phyloP scores from a whole-genome alignment of 2,329 filamentous ascomycete genomes.

The Coniella vitis region DNA sequence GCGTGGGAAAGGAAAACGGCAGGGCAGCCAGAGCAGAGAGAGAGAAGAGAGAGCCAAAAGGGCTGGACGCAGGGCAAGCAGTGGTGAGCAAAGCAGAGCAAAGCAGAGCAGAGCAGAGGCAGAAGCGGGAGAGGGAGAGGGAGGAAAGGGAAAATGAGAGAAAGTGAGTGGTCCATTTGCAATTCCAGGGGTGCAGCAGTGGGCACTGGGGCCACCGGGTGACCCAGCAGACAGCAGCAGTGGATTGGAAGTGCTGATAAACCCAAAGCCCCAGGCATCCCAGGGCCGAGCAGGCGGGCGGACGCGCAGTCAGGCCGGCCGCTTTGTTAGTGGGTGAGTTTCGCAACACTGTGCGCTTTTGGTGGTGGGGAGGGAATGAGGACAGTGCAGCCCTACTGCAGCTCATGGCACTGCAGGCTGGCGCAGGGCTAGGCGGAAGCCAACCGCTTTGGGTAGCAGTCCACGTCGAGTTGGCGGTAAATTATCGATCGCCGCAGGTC shows the following conservation, averaged over 20 bases:
- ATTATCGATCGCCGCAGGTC: slow-evolving; percentile 12
- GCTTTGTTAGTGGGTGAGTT: background rate
- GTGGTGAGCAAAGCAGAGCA: slow-evolving; percentile 7
- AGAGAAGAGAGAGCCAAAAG: background rate
- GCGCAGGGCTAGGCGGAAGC: slow-evolving; percentile 8
- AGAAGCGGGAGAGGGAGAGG: background rate
- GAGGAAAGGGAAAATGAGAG: background rate
- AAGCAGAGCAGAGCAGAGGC: background rate
- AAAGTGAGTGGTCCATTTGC: background rate
- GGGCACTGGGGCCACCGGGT: background rate
- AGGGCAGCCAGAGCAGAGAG: background rate
- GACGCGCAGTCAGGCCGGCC: background rate
- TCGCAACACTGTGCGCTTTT: no score
- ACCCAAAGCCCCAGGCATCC: background rate
- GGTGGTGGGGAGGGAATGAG: no score
- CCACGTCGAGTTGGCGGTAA: slow-evolving; percentile 11
- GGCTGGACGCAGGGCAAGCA: background rate
- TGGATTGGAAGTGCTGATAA: background rate
- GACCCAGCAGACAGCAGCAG: background rate
- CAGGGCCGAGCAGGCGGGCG: background rate
- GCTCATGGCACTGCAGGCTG: no score
- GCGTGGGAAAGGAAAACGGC: slow-evolving; percentile 14
- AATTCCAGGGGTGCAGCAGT: slow-evolving; percentile 11
- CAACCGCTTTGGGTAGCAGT: no score
- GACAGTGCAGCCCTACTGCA: no score